A percentile compares a stretch with the other conserved stretches of the same genome.
These are phyloP conservation scores for Cladophialophora psammophila DNA, from an alignment of 2,329 filamentous ascomycete genomes.

Conservation along the genomic window DNA sequence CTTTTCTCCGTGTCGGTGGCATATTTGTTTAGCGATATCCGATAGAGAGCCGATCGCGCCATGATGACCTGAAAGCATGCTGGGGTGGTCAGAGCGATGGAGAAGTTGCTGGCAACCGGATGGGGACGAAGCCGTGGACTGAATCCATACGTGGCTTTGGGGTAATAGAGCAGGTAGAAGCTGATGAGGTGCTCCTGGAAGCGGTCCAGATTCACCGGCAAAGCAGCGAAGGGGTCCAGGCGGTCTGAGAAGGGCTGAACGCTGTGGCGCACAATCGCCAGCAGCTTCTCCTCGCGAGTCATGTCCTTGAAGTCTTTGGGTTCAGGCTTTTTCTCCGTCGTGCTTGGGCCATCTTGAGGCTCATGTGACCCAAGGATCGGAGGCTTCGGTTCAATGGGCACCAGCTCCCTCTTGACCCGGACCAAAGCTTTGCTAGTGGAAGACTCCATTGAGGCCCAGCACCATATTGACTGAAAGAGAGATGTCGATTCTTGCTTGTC, in stretches of 20 bases:
- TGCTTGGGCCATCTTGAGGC: neutral
- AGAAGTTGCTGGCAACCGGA: slow-evolving; percentile 38
- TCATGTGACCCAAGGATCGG: neutral
- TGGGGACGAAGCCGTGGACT: slow-evolving; percentile 35
- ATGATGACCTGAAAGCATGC: slow-evolving; percentile 37
- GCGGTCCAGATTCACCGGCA: slow-evolving; percentile 34
- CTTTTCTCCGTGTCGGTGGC: slow-evolving; percentile 30
- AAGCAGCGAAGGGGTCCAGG: slow-evolving; percentile 34
- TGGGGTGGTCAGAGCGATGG: slow-evolving; percentile 37
- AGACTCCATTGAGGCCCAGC: slow-evolving; percentile 18
- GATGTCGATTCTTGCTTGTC: neutral
- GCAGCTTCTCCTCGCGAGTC: slow-evolving; percentile 30
- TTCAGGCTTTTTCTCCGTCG: neutral
- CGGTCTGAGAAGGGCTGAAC: slow-evolving; percentile 33
- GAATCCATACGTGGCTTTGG: slow-evolving; percentile 38
- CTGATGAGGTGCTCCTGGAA: slow-evolving; percentile 37
- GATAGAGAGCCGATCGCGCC: slow-evolving; percentile 37
- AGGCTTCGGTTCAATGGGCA: slow-evolving; percentile 16
- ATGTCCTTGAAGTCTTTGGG: slow-evolving; percentile 18
- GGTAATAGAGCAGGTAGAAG: slow-evolving; percentile 37
- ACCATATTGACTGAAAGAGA: slow-evolving; percentile 20
- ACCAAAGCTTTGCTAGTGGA: slow-evolving; percentile 20
- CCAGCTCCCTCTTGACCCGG: slow-evolving; percentile 28
- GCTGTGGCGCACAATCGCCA: slow-evolving; percentile 32
- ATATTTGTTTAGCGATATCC: slow-evolving; percentile 36